Conservation (phyloP, 1,284 basidiomycete species). For the Sporisorium exsertum region DNA sequence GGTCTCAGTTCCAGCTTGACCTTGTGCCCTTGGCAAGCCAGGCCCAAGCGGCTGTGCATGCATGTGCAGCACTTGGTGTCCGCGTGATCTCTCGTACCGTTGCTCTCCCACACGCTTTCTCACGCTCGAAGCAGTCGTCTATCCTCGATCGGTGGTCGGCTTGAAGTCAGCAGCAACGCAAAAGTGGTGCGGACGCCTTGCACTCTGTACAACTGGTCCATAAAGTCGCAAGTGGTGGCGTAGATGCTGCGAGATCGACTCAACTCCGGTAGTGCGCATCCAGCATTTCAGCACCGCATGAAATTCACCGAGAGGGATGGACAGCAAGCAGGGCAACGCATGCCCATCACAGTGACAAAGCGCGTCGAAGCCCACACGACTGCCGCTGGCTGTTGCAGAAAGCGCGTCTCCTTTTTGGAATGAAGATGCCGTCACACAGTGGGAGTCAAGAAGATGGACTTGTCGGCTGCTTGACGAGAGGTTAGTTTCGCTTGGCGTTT, state of each 20-base stretch:
- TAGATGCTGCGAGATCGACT: neutral
- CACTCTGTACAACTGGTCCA: neutral
- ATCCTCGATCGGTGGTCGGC: neutral
- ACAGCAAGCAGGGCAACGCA: neutral
- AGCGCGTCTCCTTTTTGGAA: neutral
- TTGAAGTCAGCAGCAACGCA: neutral
- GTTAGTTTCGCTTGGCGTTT: neutral
- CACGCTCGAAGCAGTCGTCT: neutral
- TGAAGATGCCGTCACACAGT: neutral
- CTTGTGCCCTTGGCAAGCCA: neutral
- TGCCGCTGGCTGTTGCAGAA: neutral
- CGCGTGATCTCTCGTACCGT: neutral
- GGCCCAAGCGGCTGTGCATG: neutral
- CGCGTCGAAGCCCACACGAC: neutral
- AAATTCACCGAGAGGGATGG: neutral
- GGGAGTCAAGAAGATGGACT: too few relatives aligned
- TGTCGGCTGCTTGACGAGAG: neutral
- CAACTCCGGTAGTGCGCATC: neutral
- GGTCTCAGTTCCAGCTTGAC: neutral
- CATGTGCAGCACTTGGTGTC: neutral
- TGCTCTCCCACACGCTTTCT: neutral
- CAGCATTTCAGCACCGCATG: neutral
- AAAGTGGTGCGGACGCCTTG: neutral
- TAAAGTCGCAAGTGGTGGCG: neutral
- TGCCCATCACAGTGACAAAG: neutral